Evolutionary conservation across 2,329 filamentous ascomycete species (phyloP), one percentile per base, ranked within the genome.

Genomic region (Colletotrichum echinochloae): DNA sequence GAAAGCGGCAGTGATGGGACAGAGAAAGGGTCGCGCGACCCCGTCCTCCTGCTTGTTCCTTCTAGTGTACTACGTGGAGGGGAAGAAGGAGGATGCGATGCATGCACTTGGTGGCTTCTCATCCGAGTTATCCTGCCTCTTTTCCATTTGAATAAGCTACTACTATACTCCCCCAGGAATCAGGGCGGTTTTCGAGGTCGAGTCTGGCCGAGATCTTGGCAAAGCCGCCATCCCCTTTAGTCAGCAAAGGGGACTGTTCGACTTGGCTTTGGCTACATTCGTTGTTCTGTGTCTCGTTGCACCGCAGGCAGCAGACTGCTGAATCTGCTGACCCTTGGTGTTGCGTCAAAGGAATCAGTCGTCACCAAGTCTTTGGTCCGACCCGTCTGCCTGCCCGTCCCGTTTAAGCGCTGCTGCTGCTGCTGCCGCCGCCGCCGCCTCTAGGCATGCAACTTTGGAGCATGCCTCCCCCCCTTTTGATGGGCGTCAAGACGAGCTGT

Each of bases 1-100:
- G 62, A 60, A 70, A 55, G 33, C 55, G 41, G 63, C 28, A 52
- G 44, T 62, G 56, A 70, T 67, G 57, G 57, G 35, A 33, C 63
- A 49, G 63, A 28, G 26, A 20, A 33, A 16, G 20, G 33, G 26
- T 33, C 48, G 16, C 46, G 49, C 54, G 23, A 51, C 44, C 30
- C 35, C 48, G n/a, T 41, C 48, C 26, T 39, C n/a, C 35, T 8
- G 37, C 35, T 9, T 28, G 16, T 35, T 11, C 33, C 44, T 16
- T 12, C 23, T n/a, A n/a, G n/a, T n/a, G n/a, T n/a, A n/a, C n/a
- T n/a, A n/a, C n/a, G n/a, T n/a, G n/a, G 6, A 14, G 18, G 55
- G 8, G 23, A 59, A 23, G 23, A 20, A n/a, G 20, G 55, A 44
- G 28, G 30, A 33, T 44, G 56, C 23, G 56, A 46, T 46, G 30